These are phyloP conservation scores for Syzygium oleosum DNA, from an alignment of 345 rosid genomes.

Conservation along the genomic window DNA sequence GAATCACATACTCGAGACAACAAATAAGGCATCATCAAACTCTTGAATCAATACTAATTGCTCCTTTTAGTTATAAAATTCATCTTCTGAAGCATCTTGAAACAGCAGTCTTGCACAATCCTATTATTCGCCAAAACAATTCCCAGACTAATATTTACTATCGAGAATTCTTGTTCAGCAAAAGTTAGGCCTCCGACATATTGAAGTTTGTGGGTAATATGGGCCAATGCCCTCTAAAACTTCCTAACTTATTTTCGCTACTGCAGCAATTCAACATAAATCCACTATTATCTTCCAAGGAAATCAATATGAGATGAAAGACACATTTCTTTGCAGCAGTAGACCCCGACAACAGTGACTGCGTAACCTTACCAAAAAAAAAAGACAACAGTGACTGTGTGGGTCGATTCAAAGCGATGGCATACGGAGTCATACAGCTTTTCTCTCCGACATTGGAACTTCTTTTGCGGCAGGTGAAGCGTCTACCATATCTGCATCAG, in stretches of 20 bases:
- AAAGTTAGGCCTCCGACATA: not conserved
- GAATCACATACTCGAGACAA: not conserved
- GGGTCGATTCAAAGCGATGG: not conserved
- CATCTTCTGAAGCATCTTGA: not conserved
- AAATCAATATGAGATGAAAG: not conserved
- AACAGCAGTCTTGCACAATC: not conserved
- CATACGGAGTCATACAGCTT: slow-evolving; percentile 16
- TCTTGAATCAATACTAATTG: not conserved
- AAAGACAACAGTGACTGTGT: not conserved
- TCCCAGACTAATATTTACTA: not conserved
- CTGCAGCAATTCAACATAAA: not conserved
- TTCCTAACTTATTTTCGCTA: not conserved
- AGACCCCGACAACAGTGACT: not conserved
- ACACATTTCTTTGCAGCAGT: not conserved
- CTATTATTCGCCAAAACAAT: not conserved
- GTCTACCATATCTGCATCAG: slow-evolving; percentile 60
- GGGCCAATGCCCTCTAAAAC: not conserved
- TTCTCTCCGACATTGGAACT: slow-evolving; percentile 23
- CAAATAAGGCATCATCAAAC: not conserved
- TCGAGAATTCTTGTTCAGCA: not conserved
- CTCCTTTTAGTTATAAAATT: not conserved
- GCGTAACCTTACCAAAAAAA: no score
- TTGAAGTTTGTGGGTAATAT: not conserved
- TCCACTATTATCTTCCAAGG: no score
- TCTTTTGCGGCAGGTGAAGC: slow-evolving; percentile 21